Evolutionary conservation across 2,329 filamentous ascomycete genomes (phyloP).

Genomic region (Xylogone sp.): DNA sequence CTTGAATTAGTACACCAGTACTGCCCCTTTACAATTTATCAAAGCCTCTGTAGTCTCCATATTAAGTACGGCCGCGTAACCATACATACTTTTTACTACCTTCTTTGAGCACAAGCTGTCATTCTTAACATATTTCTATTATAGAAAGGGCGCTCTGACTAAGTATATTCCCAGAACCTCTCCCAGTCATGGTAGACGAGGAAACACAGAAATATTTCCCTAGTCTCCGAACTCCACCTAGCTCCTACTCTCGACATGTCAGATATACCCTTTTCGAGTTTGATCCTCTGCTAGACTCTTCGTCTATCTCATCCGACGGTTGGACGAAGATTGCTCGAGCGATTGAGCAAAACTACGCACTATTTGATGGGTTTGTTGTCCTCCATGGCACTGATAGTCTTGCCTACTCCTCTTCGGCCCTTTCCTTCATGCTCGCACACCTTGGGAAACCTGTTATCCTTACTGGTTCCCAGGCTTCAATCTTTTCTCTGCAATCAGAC

Average conservation of each 20-base stretch:
- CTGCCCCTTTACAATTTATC: too few relatives aligned
- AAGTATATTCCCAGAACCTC: conserved; percentile 18
- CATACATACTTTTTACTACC: too few relatives aligned
- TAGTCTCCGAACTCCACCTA: conserved; percentile 54
- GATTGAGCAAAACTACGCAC: conserved; percentile 61
- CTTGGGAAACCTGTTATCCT: conserved; percentile 69
- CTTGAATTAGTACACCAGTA: too few relatives aligned
- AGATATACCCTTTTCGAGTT: conserved; percentile 68
- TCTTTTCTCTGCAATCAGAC: conserved; percentile 68
- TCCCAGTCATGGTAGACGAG: conserved; percentile 25
- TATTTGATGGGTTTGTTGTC: conserved; percentile 70
- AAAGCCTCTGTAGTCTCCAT: too few relatives aligned
- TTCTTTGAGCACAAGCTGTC: too few relatives aligned
- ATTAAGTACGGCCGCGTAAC: too few relatives aligned
- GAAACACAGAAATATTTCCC: conserved; percentile 21
- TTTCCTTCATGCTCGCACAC: conserved; percentile 72
- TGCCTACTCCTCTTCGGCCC: conserved; percentile 65
- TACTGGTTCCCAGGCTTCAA: conserved; percentile 61
- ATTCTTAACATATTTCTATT: too few relatives aligned
- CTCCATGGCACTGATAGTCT: conserved; percentile 68
- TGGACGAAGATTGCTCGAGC: conserved; percentile 62
- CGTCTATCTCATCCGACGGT: conserved; percentile 67
- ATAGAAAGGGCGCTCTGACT: too few relatives aligned
- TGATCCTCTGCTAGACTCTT: conserved; percentile 64
- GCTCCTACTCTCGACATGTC: conserved; percentile 60